These are phyloP conservation scores for Mortierella alpina DNA, from an alignment of 192 early-diverging fungal genomes.

Conservation along the genomic window DNA sequence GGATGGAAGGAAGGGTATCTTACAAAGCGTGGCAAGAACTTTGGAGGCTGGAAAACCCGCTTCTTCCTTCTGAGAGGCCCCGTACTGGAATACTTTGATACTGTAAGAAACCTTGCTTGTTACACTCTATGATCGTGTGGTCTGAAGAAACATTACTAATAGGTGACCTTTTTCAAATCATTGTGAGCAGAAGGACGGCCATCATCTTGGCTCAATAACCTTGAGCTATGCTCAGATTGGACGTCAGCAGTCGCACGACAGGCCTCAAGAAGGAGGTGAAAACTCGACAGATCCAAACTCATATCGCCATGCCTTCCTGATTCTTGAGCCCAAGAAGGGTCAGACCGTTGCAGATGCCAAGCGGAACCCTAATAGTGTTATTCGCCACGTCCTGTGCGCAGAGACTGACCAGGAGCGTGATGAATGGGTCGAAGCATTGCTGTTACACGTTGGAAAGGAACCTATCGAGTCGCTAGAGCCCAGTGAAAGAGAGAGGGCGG, in stretches of 20 bases:
- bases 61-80: slow-evolving; percentile 81
- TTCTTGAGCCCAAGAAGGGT: slow-evolving; percentile 84
- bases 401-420: slow-evolving; percentile 91
- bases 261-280: slow-evolving; percentile 33
- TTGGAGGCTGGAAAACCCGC: slow-evolving; percentile 96
- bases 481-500: slow-evolving; percentile 21
- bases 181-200: slow-evolving; percentile 72
- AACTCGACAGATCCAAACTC: slow-evolving; percentile 60
- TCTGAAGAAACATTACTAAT: neutral
- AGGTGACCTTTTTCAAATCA: slow-evolving; percentile 7
- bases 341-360: slow-evolving; percentile 44
- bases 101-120: slow-evolving; percentile 51
- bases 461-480: slow-evolving; percentile 21
- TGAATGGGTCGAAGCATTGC: slow-evolving; percentile 86
- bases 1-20: slow-evolving; percentile 87
- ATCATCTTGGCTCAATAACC: slow-evolving; percentile 77
- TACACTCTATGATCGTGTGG: too few relatives aligned
- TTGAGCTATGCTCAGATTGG: slow-evolving; percentile 81
- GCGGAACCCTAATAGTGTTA: slow-evolving; percentile 46
- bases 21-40: slow-evolving; percentile 94
- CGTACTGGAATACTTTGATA: slow-evolving; percentile 86
- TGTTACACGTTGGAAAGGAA: slow-evolving; percentile 55
- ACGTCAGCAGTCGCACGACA: slow-evolving; percentile 61
- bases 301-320: slow-evolving; percentile 87
- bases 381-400: slow-evolving; percentile 86